Evolutionary conservation across 257 asterid genomes (phyloP), one percentile per base, ranked within the genome.

Genomic region (Scutellaria galericulata): DNA sequence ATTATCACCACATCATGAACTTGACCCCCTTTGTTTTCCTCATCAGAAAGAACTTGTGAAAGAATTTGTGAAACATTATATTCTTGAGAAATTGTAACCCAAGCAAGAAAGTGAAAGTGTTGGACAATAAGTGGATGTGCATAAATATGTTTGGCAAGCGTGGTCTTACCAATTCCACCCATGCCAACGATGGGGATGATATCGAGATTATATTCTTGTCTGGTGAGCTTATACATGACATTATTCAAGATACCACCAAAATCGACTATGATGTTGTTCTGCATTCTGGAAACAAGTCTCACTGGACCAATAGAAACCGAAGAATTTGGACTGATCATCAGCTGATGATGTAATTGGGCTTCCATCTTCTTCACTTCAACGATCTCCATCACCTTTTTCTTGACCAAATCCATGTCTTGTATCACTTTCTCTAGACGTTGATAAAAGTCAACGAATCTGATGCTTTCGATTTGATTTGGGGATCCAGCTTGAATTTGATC

Each of bases 131-230:
- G 57, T 15, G 57, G 57, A 52, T 52, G 2, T 7, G 10, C 8
- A 24, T 52, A 52, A 15, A 52, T 52, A 14, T 52, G 2, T 52
- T 0, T 52, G 15, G 57, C 57, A 15, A 52, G 9, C 2, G 57
- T 14, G 15, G 57, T 52, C 57, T 52, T 52, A 52, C 57, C 57
- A 24, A 52, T 14, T 52, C 57, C 57, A 5, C 31, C 57, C 57
- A 52, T 52, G 15, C 57, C 27, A 15, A 15, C 5, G 7, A 52
- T 52, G 24, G 27, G 57, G 31, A 52, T 15, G 57, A 52, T 52
- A 10, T 52, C 27, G 27, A 52, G 57, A 52, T 15, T 14, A 6
- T 9, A 13, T 7, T 7, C 27, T 14, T 52, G 27, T 15, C 57
- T 24, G 27, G 10, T 15, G 10, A 52, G 57, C 27, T 52, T 52